Evolutionary conservation across 768 basidiomycete genomes (phyloP), one percentile per base, ranked within the genome.

Genomic region (Suillus sp.): DNA sequence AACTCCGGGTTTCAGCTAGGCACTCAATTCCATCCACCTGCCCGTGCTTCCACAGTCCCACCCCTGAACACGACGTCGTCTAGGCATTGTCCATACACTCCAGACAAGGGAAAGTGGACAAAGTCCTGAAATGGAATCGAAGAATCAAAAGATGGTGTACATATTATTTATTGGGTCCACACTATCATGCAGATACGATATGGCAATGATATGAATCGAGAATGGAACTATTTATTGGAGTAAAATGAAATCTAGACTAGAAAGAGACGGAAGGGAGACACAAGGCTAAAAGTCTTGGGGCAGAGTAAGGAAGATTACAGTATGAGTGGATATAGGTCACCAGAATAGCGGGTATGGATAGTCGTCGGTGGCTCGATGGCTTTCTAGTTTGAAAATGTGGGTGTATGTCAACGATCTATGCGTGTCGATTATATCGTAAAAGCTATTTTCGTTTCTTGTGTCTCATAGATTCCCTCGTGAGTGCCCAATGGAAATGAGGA

Each of bases 341-440:
- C 20, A 4, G 40, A 55, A 47, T 61, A 58, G 60, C 45, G 47
- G 67, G 32, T 27, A 51, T 51, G 18, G 10, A 53, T 59, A 62
- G 65, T 25, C n/a, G 62, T 6, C 35, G 68, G 53, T 30, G 45
- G 60, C 58, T 37, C 32, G 68, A 57, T 30, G 48, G 60, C 58
- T 43, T 45, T 34, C 51, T 62, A 64, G 72, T 73, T 40, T 67
- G 67, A 67, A 62, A 59, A 67, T 60, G 76, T 67, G 72, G 72
- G 51, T 76, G 77, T 48, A 77, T 73, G 67, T 77, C 75, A 82
- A 65, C 93, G 86, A 75, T 93, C 90, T 69, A 99, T 81, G 70
- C 91, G 80, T 51, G 96, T 98, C 66, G 98, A 78, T 80, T 99
- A 96, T 65, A 98, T 91, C 16, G 88, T 93, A 81, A 99, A n/a